Conservation (phyloP, 106 monocot species). For the Apostasia ramifera region DNA sequence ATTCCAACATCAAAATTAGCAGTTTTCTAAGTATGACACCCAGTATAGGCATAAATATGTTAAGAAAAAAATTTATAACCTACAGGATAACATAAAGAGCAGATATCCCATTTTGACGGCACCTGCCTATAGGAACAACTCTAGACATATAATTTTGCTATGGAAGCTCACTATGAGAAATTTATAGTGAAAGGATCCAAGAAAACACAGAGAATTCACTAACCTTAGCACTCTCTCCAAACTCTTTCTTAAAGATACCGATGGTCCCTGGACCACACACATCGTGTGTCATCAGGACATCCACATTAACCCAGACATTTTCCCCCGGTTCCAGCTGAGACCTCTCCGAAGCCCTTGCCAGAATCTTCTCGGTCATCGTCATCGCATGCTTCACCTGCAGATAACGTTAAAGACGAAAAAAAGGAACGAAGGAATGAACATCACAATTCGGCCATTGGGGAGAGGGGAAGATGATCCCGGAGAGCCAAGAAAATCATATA, state of each 20-base stretch:
- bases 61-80: too few relatives aligned
- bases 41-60: too few relatives aligned
- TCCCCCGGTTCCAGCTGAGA: slow-evolving; percentile 65
- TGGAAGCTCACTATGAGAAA: not conserved
- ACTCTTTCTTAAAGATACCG: slow-evolving; percentile 92
- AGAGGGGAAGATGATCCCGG: not conserved
- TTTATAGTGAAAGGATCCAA: not conserved
- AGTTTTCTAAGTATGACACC: too few relatives aligned
- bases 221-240: slow-evolving; percentile 88
- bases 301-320: slow-evolving; percentile 85
- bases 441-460: not conserved
- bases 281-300: slow-evolving; percentile 85
- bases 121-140: too few relatives aligned
- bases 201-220: not conserved
- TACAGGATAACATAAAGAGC: too few relatives aligned
- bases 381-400: slow-evolving; percentile 72
- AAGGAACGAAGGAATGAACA: not conserved
- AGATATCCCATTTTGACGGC: too few relatives aligned
- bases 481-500: not conserved
- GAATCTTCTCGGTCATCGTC: slow-evolving; percentile 97
- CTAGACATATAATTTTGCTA: too few relatives aligned
- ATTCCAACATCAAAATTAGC: too few relatives aligned
- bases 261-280: slow-evolving; percentile 78
- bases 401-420: not conserved
- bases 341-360: slow-evolving; percentile 71